phyloP scores from a whole-genome alignment of 768 basidiomycete genomes.

The Lactifluus volemus region DNA sequence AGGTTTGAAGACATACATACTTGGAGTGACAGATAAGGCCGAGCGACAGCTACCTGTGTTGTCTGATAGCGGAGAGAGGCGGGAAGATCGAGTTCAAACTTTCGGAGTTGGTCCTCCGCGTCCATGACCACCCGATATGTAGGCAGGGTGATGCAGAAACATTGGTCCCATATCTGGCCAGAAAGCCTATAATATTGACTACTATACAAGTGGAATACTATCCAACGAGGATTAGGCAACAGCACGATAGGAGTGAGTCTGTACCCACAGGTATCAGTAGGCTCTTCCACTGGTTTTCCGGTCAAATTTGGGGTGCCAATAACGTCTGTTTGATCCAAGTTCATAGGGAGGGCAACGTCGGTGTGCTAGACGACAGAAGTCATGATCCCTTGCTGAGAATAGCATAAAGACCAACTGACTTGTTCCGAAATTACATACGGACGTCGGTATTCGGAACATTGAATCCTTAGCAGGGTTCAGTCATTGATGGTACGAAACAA shows the following conservation, averaged over 20 bases:
- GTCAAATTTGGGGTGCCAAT: slow-evolving; percentile 10
- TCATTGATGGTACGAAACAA: neutral
- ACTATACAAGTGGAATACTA: slow-evolving; percentile 19
- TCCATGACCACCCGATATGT: slow-evolving; percentile 20
- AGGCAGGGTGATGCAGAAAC: slow-evolving; percentile 19
- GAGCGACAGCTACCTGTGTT: slow-evolving; percentile 13
- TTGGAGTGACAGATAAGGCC: slow-evolving; percentile 18
- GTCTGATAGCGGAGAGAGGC: slow-evolving; percentile 16
- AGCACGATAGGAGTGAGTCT: neutral
- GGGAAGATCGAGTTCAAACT: slow-evolving; percentile 21
- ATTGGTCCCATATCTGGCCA: slow-evolving; percentile 21
- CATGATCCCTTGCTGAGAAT: neutral
- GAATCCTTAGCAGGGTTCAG: slow-evolving; percentile 4
- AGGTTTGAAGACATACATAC: neutral
- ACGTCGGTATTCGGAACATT: slow-evolving; percentile 17
- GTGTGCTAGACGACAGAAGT: slow-evolving; percentile 10
- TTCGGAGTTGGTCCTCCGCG: slow-evolving; percentile 18
- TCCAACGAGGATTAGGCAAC: neutral
- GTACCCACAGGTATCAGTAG: slow-evolving; percentile 19
- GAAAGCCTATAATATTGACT: slow-evolving; percentile 4
- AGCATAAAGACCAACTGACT: neutral
- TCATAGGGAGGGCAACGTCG: slow-evolving; percentile 21
- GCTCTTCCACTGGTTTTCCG: slow-evolving; percentile 18
- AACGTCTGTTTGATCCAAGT: slow-evolving; percentile 20
- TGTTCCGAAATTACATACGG: slow-evolving; percentile 22